Base-by-base conservation (phyloP, 441 rosid genomes). In the Kokia cookei region DNA sequence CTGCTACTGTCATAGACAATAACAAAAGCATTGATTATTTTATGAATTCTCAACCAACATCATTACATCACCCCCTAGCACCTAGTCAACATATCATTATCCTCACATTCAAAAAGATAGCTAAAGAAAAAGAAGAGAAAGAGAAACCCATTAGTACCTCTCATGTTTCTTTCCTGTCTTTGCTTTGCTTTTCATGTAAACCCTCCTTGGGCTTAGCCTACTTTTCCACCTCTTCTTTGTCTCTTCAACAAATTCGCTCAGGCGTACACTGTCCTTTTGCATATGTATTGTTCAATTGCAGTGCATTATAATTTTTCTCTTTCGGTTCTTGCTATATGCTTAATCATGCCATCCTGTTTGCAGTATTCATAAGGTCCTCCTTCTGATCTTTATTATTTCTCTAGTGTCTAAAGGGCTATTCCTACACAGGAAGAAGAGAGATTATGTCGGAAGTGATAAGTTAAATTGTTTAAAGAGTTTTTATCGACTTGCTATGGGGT, bases 31-130 rank as follows among this genome's bases (percentile, higher is more conserved):
- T 83, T 83, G 57, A 82, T 82, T 73, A 76, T 84, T 83, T 86
- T 75, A 73, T 82, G 74, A 59, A 45, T 75, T 83, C 84, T 77
- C 89, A 84, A 81, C 87, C 73, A 87, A 79, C 81, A 65, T 19
- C 50, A 24, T 70, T 86, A 79, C 80, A 71, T 22, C 58, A 40
- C 65, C 15, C 61, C 60, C 59, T 19, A 19, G 58, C 5, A 71
- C 59, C 35, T 75, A 54, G 88, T 84, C 86, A 87, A 84, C 83
- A 79, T 69, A 78, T 76, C 79, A 77, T 73, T 76, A 54, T 53
- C 68, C 19, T 51, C 65, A 15, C 50, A 54, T n/a, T n/a, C 12
- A 53, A 53, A 54, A 51, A 51, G 37, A 29, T 17, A 22, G 69
- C 17, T 5, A 40, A 66, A 26, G 53, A 40, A 62, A 65, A 69